Evolutionary conservation across 202 grass and related monocot species (phyloP), one percentile per base, ranked within the genome.

Genomic region (Schoenoplectus tabernaemontani): DNA sequence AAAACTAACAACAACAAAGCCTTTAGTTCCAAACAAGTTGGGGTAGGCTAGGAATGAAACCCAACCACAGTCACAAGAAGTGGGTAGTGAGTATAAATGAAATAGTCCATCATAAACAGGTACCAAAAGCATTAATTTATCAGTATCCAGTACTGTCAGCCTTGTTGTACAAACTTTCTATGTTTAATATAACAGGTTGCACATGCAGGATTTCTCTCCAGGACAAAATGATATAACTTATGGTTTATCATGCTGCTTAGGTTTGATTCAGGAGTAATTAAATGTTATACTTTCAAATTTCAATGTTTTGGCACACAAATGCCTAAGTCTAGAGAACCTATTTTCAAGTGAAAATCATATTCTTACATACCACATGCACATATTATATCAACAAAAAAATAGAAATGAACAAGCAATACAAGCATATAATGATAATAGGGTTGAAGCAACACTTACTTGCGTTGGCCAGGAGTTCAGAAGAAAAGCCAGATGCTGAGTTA

Each of bases 391-490:
- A 71, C 67, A 5, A 1, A 70, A 24, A 30, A 46, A n/a, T n/a
- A n/a, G n/a, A n/a, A n/a, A 33, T 15, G 24, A 34, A 74, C 7
- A 19, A 53, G 43, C 23, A 17, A 73, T 73, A 50, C 5, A 75
- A 56, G 71, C 28, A 74, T 0, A n/a, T n/a, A n/a, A n/a, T n/a
- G n/a, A 74, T 34, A 51, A 53, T 74, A 75, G 3, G 17, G 30
- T 56, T 50, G 20, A 75, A 75, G 16, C 28, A 83, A 83, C 19
- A 85, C 95, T 87, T 97, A 97, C 95, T 92, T 87, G 95, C 89
- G 90, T 87, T 94, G 12, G 82, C 83, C 51, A 97, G 81, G 82
- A 92, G 68, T 80, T 97, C 95, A 73, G 91, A 87, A n/a, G 95
- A 97, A 79, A 89, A 86, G 73, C 91, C 89, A 58, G 91, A 76